Base-by-base conservation (phyloP, 1,284 basidiomycete species). In the Apiotrichum gamsii region DNA sequence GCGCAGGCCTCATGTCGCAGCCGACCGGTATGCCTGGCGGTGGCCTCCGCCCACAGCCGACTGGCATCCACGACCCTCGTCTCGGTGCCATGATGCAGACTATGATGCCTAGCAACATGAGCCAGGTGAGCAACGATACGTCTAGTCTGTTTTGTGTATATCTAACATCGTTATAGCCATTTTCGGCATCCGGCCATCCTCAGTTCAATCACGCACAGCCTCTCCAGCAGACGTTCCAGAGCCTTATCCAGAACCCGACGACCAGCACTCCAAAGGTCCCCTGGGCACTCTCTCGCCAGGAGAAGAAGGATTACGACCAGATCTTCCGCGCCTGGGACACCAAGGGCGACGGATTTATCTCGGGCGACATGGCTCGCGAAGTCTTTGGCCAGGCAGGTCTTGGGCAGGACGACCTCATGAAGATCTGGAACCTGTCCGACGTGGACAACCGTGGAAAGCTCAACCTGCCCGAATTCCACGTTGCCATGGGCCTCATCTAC, bases 401-500 rank as follows among this genome's bases (percentile, higher is more conserved):
- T 28, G 80, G 82, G 18, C 85, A 85, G 68, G 88, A 95, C 52
- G 89, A 94, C 64, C 76, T 99, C 23, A 94, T 93, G 58, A 83
- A 86, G 64, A 88, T 98, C 56, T 99, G 95, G 94, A 84, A 82
- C 24, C 78, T 95, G 9, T 87, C 90, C 21, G 91, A 96, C 72
- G 79, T 80, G 33, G 85, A 90, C 60, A 90, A 95, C 73, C 82
- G 89, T 30, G 91, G 91, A 25, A 93, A 90, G 72, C 80, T 96
- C 48, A 97, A 96, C 65, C 77, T 94, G 36, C 87, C 90, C 20
- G 94, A 98, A 69, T 99, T 99, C 72, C 91, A 98, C 68, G 88
- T 97, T 46, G 95, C 94, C 1, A 99, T 99, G 94, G 93, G 89
- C 51, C 77, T 98, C 47, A 96, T 98, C 67, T 97, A 94, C 74